Base-by-base conservation (phyloP, 2,329 filamentous ascomycete genomes). In the Neonectria faginata region DNA sequence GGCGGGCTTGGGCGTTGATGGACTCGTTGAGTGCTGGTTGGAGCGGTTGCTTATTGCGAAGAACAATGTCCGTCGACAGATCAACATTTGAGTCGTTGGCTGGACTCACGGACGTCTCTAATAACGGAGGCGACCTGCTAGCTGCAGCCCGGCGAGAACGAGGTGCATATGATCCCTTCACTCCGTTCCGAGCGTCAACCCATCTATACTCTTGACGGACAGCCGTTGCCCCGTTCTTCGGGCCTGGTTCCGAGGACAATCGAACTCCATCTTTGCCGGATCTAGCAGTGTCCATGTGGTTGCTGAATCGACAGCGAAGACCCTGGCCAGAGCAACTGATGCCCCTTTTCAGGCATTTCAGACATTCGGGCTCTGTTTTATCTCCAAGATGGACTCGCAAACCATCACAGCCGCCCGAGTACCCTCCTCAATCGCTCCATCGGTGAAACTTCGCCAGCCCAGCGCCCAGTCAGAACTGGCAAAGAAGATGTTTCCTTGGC, bases 391-490 rank as follows among this genome's bases (percentile, higher is more conserved):
- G 44, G 52, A 33, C 18, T 44, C 45, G 3, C 56, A 48, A 12
- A 65, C 62, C 11, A 31, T 45, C 7, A 57, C 51, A 1, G 70
- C 71, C 75, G 79, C 79, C 1, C 71, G 65, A 0, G 71, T 70
- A 0, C 82, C 82, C 36, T 82, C 80, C 55, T 84, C 81, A 45
- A 85, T 84, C 0, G 83, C 83, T 1, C 83, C 83, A 64, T 85
- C 83, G 12, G 84, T 83, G 42, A 84, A 84, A 22, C 82, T 80
- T 0, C 83, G 74, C 83, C 83, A 85, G 0, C 82, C 82, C 8
- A 81, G 67, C 2, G 82, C 83, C 82, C 83, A 85, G 51, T 85
- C 83, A 0, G 82, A 80, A 57, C 78, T 82, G 0, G 82, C 82
- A 75, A 85, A 85, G 4, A 82, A 65, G 4, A 84, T 69, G 39